Evolutionary conservation across 2,329 filamentous ascomycete genomes (phyloP).

Genomic region (Venturia effusa): DNA sequence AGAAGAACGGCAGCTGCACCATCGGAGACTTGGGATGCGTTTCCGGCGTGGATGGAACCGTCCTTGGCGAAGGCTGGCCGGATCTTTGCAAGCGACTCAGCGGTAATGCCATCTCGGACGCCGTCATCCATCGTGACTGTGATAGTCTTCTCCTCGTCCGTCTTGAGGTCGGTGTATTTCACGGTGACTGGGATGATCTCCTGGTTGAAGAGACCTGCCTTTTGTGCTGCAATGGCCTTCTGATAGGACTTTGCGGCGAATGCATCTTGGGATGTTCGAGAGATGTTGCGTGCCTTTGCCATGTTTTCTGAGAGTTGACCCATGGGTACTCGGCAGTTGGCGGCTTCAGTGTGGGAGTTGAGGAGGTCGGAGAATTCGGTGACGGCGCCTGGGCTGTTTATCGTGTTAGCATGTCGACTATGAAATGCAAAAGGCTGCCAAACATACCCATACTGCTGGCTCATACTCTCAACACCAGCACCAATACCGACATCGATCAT

Average conservation of each 20-base stretch:
- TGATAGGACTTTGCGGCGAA: conserved; percentile 91
- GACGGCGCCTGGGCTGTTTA: conserved; percentile 62
- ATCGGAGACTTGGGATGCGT: conserved; percentile 87
- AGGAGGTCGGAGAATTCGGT: conserved; percentile 87
- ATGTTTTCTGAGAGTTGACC: conserved; percentile 87
- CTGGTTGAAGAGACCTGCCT: conserved; percentile 79
- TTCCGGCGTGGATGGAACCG: conserved; percentile 90
- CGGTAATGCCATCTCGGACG: conserved; percentile 72
- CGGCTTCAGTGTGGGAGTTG: conserved; percentile 67
- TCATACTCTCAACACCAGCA: conserved; percentile 96
- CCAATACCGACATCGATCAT: conserved; percentile 96
- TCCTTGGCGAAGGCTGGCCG: conserved; percentile 81
- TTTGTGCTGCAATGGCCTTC: conserved; percentile 78
- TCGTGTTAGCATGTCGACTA: not conserved
- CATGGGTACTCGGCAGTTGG: conserved; percentile 98
- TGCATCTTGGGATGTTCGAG: conserved; percentile 68
- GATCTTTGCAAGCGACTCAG: conserved; percentile 84
- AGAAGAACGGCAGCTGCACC: conserved; percentile 89
- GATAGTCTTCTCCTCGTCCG: conserved; percentile 71
- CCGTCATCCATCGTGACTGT: conserved; percentile 82
- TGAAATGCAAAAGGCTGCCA: not conserved
- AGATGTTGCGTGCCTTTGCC: conserved; percentile 72
- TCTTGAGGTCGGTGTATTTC: conserved; percentile 84
- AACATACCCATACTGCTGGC: conserved; percentile 71
- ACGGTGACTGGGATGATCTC: conserved; percentile 84